Evolutionary conservation across 805 yeast genomes (phyloP), one percentile per base, ranked within the genome.

Genomic region (Cyberlindnera petersonii): DNA sequence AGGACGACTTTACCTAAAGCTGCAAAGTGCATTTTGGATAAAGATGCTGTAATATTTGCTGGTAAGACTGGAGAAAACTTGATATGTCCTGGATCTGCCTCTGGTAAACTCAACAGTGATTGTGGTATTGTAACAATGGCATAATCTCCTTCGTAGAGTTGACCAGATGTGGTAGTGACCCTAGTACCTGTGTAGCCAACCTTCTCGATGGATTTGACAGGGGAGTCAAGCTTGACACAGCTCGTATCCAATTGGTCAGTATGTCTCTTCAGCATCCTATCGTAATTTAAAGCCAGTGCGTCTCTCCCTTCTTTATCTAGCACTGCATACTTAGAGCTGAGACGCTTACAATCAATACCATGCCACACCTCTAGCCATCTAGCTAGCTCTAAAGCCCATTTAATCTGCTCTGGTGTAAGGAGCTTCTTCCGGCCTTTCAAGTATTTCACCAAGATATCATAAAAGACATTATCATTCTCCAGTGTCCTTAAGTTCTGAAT

Each of bases 281-380:
- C 74, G 57, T 79, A 82, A 48, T 74, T 70, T 35, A 70, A 56
- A 36, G 82, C 82, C 46, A 76, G 67, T 14, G 88, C 79, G 55
- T 88, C 81, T 49, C 96, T 68, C 1, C 96, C 96, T 36, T 76
- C 78, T 49, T 79, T 81, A 43, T 76, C 86, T 58, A 81, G 73
- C 13, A 72, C 59, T 2, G 87, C 71, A 53, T 74, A 81, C 49
- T 80, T 81, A 3, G 82, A 80, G 50, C 94, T 82, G 55, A 82
- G 69, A 15, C 61, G 58, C 16, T 72, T 73, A 78, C 86, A 78
- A 20, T 81, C 70, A 22, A 82, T 66, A 1, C 95, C 96, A 56
- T 79, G 83, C 91, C 94, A 87, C 20, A 83, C 63, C 58, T 88
- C 96, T 33, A 77, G 36, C 39, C 68, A 65, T 49, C 95, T 66